Base-by-base conservation (phyloP, 805 yeast species). In the Candida silvicultrix region DNA sequence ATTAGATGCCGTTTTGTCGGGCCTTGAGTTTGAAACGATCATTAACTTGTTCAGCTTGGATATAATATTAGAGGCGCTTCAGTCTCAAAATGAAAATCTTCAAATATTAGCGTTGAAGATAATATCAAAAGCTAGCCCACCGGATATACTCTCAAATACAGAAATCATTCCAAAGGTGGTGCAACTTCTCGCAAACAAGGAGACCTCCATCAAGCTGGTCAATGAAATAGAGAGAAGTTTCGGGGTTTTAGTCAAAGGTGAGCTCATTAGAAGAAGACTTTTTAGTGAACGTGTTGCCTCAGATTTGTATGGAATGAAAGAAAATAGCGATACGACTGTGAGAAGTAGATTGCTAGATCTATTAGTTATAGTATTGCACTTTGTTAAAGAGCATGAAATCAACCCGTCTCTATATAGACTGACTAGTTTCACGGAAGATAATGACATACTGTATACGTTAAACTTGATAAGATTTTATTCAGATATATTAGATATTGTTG, bases 111-210 rank as follows among this genome's bases (percentile, higher is more conserved):
- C 58, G 2, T 11, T 59, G 37, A 53, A 48, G 40, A 53, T 55
- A 20, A 36, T 54, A 10, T 35, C 54, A 9, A 55, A 40, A 38
- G 57, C 63, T 1, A 40, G 47, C 7, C 62, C 62, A 1, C 47
- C 50, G 6, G 63, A 59, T 35, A 42, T 56, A 18, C 12, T 59
- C 1, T 52, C 62, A 6, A 54, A 57, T 18, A 54, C 62, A 0
- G 56, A 50, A 34, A 34, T 59, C 4, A 29, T 59, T 9, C 57
- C 56, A 18, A 23, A 23, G 2, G 34, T 44, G 3, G 23, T 58
- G 8, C 44, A 42, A 2, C 29, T 52, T 0, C 16, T 58, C 14
- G 31, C 50, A 1, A 11, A 38, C 9, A 38, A 43, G 2, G 28
- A 15, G 1, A 47, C 55, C 0, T 19, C 54, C 0, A 41, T 55